Percentiles rank a stretch among this genome's conserved stretches.
These are phyloP conservation scores for Elsinoe arachidis DNA, from an alignment of 2,329 filamentous ascomycete genomes.

Conservation along the genomic window DNA sequence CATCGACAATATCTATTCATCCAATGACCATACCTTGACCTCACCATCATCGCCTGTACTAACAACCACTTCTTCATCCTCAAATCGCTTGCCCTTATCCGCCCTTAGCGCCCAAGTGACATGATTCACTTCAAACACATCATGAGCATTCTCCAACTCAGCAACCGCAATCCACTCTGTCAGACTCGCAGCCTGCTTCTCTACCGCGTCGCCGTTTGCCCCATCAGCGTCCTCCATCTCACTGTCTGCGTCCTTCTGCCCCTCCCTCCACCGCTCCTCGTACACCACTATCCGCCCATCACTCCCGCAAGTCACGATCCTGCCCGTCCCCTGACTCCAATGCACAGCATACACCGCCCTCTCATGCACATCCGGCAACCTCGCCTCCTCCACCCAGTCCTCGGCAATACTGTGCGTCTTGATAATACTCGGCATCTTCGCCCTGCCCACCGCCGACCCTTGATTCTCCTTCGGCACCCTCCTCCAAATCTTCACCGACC, in stretches of 20 bases:
- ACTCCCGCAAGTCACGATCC: slow-evolving; percentile 80
- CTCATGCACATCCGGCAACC: slow-evolving; percentile 67
- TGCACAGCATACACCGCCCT: slow-evolving; percentile 74
- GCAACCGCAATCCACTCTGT: slow-evolving; percentile 65
- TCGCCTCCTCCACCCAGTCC: slow-evolving; percentile 69
- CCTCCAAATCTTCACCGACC: slow-evolving; percentile 70
- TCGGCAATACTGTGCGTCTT: slow-evolving; percentile 63
- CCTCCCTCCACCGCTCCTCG: slow-evolving; percentile 47
- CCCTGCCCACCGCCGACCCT: slow-evolving; percentile 36
- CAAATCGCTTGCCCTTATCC: slow-evolving; percentile 54
- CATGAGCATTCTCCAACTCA: slow-evolving; percentile 66
- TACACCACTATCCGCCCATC: slow-evolving; percentile 79
- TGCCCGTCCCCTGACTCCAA: slow-evolving; percentile 71
- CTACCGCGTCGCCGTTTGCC: slow-evolving; percentile 20
- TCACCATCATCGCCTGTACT: slow-evolving; percentile 89
- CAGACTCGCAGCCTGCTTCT: slow-evolving; percentile 17
- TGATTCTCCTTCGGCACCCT: slow-evolving; percentile 49
- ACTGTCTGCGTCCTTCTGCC: slow-evolving; percentile 20
- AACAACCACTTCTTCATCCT: slow-evolving; percentile 73
- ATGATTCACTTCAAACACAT: slow-evolving; percentile 91
- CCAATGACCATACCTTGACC: slow-evolving; percentile 63
- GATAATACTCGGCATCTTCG: slow-evolving; percentile 81
- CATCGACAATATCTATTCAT: background rate
- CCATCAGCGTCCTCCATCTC: slow-evolving; percentile 21
- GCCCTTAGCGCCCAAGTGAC: slow-evolving; percentile 75